These are phyloP conservation scores for Hyparrhenia diplandra DNA, from an alignment of 176 grass and related monocot genomes.

Conservation along the genomic window DNA sequence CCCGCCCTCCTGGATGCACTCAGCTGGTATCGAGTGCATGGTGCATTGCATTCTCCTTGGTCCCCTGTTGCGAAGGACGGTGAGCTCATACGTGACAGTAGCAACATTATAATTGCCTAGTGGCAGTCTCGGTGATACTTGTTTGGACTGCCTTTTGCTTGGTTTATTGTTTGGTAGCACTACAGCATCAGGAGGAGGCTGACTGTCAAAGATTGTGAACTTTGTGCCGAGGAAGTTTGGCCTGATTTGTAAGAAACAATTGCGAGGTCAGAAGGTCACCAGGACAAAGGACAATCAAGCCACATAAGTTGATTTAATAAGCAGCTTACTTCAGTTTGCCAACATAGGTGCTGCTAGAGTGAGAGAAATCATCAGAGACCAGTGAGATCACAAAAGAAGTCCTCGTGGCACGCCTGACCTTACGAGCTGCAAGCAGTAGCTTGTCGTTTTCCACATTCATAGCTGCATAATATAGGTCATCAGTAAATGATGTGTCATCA, in stretches of 20 bases:
- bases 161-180: constrained; percentile 52
- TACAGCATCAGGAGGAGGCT: constrained; percentile 59
- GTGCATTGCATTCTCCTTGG: constrained; percentile 94
- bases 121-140: constrained; percentile 87
- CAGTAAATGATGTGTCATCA: neutral
- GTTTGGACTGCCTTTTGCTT: constrained; percentile 73
- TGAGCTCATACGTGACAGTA: constrained; percentile 83
- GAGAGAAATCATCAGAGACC: constrained; percentile 72
- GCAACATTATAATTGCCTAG: constrained; percentile 85
- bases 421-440: constrained; percentile 86
- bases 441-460: constrained; percentile 37
- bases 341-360: constrained; percentile 87
- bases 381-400: constrained; percentile 88
- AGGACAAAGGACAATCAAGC: neutral
- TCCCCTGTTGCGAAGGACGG: constrained; percentile 86
- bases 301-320: neutral
- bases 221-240: constrained; percentile 98
- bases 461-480: constrained; percentile 45
- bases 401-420: constrained; percentile 72
- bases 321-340: constrained; percentile 86
- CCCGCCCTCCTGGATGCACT: constrained; percentile 61
- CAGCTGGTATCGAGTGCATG: constrained; percentile 76
- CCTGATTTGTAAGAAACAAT: constrained; percentile 44
- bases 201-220: constrained; percentile 90
- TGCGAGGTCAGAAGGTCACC: neutral